These are phyloP conservation scores for Mycena epipterygia DNA, from an alignment of 768 basidiomycete species.

Conservation along the genomic window DNA sequence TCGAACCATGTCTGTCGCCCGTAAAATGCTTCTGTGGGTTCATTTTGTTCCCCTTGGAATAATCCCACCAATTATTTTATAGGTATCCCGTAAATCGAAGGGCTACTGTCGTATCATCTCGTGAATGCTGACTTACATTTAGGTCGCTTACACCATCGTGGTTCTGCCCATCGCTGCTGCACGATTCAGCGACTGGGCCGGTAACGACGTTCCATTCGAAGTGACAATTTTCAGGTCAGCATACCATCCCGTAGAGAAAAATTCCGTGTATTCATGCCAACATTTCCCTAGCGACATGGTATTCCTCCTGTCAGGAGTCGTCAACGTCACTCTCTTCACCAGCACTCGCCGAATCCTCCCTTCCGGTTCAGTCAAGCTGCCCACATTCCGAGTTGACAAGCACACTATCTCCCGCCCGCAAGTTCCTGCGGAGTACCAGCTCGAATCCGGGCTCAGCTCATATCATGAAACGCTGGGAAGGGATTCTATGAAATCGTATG, in stretches of 20 bases:
- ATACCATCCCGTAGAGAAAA: not conserved
- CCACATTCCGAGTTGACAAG: slow-evolving; percentile 22
- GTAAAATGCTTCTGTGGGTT: slow-evolving; percentile 65
- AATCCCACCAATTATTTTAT: slow-evolving; percentile 10
- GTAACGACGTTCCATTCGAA: slow-evolving; percentile 57
- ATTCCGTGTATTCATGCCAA: not conserved
- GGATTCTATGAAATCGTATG: not conserved
- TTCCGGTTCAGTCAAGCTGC: slow-evolving; percentile 43
- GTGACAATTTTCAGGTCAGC: slow-evolving; percentile 53
- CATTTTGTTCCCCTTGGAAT: slow-evolving; percentile 7
- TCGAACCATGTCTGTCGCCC: slow-evolving; percentile 51
- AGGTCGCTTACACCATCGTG: slow-evolving; percentile 64
- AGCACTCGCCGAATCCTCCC: slow-evolving; percentile 53
- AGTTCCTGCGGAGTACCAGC: slow-evolving; percentile 23
- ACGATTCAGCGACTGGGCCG: slow-evolving; percentile 59
- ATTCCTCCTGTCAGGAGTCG: slow-evolving; percentile 53
- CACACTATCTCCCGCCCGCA: slow-evolving; percentile 44
- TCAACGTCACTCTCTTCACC: slow-evolving; percentile 54
- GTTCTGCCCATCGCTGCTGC: slow-evolving; percentile 62
- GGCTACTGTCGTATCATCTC: slow-evolving; percentile 16
- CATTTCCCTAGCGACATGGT: slow-evolving; percentile 45
- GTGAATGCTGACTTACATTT: not conserved
- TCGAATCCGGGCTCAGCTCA: slow-evolving; percentile 28
- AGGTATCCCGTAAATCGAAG: slow-evolving; percentile 47
- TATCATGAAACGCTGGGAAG: slow-evolving; percentile 31